Conservation (phyloP, 495 filamentous ascomycete species). For the Aspergillus conjunctus region DNA sequence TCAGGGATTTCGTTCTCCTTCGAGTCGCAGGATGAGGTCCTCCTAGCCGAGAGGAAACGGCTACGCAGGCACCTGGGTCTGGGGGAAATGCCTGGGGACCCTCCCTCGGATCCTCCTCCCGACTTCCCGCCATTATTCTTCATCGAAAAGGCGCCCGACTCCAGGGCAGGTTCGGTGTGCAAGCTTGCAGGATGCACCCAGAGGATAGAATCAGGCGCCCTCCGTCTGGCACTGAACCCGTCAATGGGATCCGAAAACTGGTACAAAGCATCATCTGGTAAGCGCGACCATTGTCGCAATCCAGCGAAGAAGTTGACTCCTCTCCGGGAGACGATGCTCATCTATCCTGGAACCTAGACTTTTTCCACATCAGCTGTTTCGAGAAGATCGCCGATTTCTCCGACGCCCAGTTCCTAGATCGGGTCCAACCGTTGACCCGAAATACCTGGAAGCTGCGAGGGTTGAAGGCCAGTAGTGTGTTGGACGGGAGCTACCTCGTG, state of each 20-base stretch:
- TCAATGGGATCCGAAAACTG: slow-evolving; percentile 2
- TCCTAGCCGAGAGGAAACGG: background rate
- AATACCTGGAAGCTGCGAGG: slow-evolving; percentile 12
- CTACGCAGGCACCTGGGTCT: slow-evolving; percentile 15
- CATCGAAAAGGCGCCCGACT: slow-evolving; percentile 14
- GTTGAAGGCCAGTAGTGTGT: slow-evolving; percentile 10
- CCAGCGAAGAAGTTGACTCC: background rate
- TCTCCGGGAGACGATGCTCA: slow-evolving; percentile 6
- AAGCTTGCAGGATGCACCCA: slow-evolving; percentile 7
- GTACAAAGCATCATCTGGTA: slow-evolving; percentile 8
- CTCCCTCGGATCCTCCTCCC: slow-evolving; percentile 5
- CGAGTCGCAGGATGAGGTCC: background rate
- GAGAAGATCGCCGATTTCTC: slow-evolving; percentile 18
- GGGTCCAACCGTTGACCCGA: slow-evolving; percentile 17
- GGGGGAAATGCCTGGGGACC: slow-evolving; percentile 9
- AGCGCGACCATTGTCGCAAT: slow-evolving; percentile 3
- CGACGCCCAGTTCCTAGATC: slow-evolving; percentile 14
- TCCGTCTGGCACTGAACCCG: slow-evolving; percentile 15
- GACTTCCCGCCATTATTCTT: slow-evolving; percentile 14
- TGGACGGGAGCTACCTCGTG: slow-evolving; percentile 15
- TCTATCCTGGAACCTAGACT: slow-evolving; percentile 1
- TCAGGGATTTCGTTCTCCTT: background rate
- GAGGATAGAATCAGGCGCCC: slow-evolving; percentile 2
- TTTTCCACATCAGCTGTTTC: slow-evolving; percentile 19
- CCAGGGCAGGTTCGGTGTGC: slow-evolving; percentile 5